A percentile compares a stretch with the other conserved stretches of the same genome.
Conservation (phyloP, 768 basidiomycete genomes). For the Amanita rubescens region DNA sequence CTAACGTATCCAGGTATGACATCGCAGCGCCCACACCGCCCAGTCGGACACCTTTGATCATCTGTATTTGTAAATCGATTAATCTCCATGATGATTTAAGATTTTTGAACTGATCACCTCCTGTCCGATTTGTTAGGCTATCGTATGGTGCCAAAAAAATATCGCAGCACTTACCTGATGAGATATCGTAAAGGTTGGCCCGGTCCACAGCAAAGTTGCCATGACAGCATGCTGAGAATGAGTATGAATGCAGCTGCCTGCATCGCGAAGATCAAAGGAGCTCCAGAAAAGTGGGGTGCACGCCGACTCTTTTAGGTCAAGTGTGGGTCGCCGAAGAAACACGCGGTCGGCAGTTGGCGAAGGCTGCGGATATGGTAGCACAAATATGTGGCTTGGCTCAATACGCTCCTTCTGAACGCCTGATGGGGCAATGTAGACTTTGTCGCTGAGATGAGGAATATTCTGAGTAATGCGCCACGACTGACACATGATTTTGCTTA, state of each 20-base stretch:
- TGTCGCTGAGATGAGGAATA: conserved; percentile 42
- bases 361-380: conserved; percentile 69
- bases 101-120: conserved; percentile 35
- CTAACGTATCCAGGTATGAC: conserved; percentile 80
- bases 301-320: conserved; percentile 74
- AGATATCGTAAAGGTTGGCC: conserved; percentile 66
- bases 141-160: conserved; percentile 6
- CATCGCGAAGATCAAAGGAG: conserved; percentile 70
- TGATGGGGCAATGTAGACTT: conserved; percentile 82
- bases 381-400: conserved; percentile 77
- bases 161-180: conserved; percentile 54
- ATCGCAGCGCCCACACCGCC: conserved; percentile 71
- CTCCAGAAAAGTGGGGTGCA: conserved; percentile 94
- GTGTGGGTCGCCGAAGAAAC: conserved; percentile 68
- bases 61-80: conserved; percentile 34
- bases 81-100: neutral
- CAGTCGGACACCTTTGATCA: conserved; percentile 85
- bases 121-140: conserved; percentile 4
- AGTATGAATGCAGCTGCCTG: conserved; percentile 86
- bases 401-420: conserved; percentile 92
- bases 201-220: conserved; percentile 74
- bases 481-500: conserved; percentile 21
- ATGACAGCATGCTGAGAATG: conserved; percentile 89
- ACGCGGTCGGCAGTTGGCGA: conserved; percentile 62
- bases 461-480: neutral